Conservation (phyloP, 78 protist genomes). For the Pigoraptor vietnamica region DNA sequence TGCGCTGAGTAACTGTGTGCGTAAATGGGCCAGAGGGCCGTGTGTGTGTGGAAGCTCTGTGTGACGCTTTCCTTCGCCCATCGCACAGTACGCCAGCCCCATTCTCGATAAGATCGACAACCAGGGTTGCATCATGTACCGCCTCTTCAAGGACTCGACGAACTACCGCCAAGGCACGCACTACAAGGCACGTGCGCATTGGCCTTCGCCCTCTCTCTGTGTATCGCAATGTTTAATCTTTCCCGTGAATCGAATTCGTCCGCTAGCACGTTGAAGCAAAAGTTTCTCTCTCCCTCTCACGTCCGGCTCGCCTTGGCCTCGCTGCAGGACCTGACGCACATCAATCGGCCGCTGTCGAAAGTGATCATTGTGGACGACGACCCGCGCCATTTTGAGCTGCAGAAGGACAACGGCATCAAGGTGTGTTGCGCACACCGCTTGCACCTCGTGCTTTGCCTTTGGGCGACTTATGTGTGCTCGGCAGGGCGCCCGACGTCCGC, state of each 20-base stretch:
- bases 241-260: no score
- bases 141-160: constrained; percentile 1
- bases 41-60: no score
- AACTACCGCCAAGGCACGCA: neutral
- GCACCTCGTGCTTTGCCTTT: no score
- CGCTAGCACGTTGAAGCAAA: no score
- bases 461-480: no score
- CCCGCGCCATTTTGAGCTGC: neutral
- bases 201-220: no score
- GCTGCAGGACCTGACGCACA: constrained; percentile 2
- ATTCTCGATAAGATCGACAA: constrained; percentile 11
- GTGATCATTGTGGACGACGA: constrained; percentile 19
- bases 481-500: no score
- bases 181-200: neutral
- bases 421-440: no score
- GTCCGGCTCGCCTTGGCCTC: neutral
- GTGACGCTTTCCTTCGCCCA: neutral
- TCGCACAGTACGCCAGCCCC: constrained; percentile 14
- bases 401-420: neutral
- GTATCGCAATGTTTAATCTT: no score
- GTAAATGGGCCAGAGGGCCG: no score
- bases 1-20: no score
- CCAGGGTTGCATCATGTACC: neutral
- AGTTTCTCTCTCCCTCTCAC: no score
- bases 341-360: constrained; percentile 3